Evolutionary conservation across 2,329 filamentous ascomycete genomes (phyloP).

Genomic region (Rhynchosporium graminicola): DNA sequence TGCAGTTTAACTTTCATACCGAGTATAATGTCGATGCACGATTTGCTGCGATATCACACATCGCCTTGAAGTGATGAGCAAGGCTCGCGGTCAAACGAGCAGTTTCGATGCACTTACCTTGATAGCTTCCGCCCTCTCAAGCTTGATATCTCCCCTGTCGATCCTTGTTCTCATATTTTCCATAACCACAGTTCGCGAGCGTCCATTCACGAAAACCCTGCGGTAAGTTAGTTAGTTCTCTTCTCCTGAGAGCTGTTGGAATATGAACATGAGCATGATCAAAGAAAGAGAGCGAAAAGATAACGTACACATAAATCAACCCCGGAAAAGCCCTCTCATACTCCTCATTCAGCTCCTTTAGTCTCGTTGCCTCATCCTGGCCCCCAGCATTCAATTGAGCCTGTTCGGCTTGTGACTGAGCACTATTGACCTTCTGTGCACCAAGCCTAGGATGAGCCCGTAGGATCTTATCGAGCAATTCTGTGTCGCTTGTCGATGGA

Average conservation of each 20-base stretch:
- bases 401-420: slow-evolving; percentile 79
- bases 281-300: neutral
- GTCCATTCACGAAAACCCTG: slow-evolving; percentile 84
- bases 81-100: slow-evolving; percentile 10
- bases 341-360: slow-evolving; percentile 68
- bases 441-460: slow-evolving; percentile 83
- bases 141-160: slow-evolving; percentile 60
- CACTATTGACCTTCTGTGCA: slow-evolving; percentile 78
- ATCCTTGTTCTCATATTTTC: slow-evolving; percentile 78
- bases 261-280: too few species aligned
- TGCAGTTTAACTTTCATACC: too few species aligned
- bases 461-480: slow-evolving; percentile 70
- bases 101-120: slow-evolving; percentile 52
- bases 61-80: slow-evolving; percentile 52
- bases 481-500: slow-evolving; percentile 50
- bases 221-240: slow-evolving; percentile 21
- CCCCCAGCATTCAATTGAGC: slow-evolving; percentile 65
- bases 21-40: slow-evolving; percentile 51
- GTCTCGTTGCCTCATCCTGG: slow-evolving; percentile 56
- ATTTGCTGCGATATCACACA: slow-evolving; percentile 88
- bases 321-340: slow-evolving; percentile 84
- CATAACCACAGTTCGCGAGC: slow-evolving; percentile 74
- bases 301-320: slow-evolving; percentile 69
- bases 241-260: too few species aligned
- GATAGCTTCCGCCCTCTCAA: slow-evolving; percentile 73